Percentiles rank a stretch among this genome's conserved stretches.
Evolutionary conservation across 192 early-diverging fungal species (phyloP).

Genomic region (Chytriomyces sp.): DNA sequence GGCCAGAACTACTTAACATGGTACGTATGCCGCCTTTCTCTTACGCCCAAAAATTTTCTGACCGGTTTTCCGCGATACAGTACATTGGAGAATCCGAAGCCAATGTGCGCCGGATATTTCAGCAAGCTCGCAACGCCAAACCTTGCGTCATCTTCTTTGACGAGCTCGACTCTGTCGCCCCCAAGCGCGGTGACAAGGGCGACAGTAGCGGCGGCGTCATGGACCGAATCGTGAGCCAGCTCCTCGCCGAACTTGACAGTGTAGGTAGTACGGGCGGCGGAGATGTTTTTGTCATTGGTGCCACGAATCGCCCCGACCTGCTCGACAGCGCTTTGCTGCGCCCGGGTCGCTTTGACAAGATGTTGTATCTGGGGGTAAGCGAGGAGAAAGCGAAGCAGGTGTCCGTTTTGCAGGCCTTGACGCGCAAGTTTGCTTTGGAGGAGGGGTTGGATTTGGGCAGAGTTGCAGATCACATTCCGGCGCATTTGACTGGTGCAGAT

Average conservation of each 20-base stretch:
- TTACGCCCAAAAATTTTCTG: background rate
- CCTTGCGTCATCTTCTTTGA: slow-evolving; percentile 99
- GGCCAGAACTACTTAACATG: slow-evolving; percentile 69
- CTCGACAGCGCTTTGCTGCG: slow-evolving; percentile 91
- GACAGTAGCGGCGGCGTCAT: slow-evolving; percentile 95
- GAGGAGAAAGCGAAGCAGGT: slow-evolving; percentile 83
- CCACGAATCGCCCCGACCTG: slow-evolving; percentile 97
- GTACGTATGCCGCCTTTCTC: background rate
- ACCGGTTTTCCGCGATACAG: no score
- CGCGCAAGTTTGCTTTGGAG: slow-evolving; percentile 79
- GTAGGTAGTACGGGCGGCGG: slow-evolving; percentile 55
- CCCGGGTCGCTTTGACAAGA: slow-evolving; percentile 95
- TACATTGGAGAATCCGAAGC: slow-evolving; percentile 99
- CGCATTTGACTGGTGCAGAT: slow-evolving; percentile 96
- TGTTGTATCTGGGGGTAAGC: slow-evolving; percentile 95
- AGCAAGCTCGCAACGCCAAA: slow-evolving; percentile 92
- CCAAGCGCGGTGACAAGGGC: slow-evolving; percentile 96
- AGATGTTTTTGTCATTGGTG: slow-evolving; percentile 97
- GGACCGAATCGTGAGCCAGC: slow-evolving; percentile 97
- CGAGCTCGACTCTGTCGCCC: slow-evolving; percentile 97
- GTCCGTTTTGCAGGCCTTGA: slow-evolving; percentile 88
- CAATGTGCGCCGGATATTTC: slow-evolving; percentile 95
- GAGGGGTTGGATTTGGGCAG: slow-evolving; percentile 72
- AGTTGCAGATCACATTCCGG: slow-evolving; percentile 84
- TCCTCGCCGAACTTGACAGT: slow-evolving; percentile 95